Conservation (phyloP, 2,329 filamentous ascomycete species). For the Whalleya microplaca region DNA sequence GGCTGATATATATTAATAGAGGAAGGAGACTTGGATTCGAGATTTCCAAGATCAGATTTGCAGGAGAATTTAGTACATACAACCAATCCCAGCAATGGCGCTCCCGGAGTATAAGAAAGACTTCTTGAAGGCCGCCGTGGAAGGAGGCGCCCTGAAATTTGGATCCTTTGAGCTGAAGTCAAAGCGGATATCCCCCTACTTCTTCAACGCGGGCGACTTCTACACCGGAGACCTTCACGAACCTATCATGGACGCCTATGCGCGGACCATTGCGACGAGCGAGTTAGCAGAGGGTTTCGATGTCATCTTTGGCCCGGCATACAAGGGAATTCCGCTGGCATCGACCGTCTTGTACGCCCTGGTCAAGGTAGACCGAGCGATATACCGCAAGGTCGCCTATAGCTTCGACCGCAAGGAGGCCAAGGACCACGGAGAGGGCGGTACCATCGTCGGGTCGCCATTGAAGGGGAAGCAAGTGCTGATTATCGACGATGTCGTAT, state of each 20-base stretch:
- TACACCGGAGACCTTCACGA: conserved; percentile 78
- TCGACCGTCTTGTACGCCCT: conserved; percentile 78
- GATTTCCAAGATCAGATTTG: not conserved
- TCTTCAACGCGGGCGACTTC: conserved; percentile 95
- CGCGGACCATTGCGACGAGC: conserved; percentile 58
- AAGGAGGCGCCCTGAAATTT: conserved; percentile 74
- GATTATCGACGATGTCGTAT: conserved; percentile 96
- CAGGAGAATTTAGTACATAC: not conserved
- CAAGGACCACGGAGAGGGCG: conserved; percentile 95
- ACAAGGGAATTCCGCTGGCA: conserved; percentile 95
- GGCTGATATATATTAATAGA: not conserved
- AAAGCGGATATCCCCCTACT: conserved; percentile 89
- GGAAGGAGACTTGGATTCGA: not conserved
- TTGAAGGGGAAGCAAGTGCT: conserved; percentile 84
- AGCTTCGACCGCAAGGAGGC: conserved; percentile 95
- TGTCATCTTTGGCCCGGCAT: conserved; percentile 90
- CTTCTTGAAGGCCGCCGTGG: conserved; percentile 72
- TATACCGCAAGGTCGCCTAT: conserved; percentile 75
- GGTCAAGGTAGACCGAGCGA: conserved; percentile 65
- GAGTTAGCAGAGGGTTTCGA: conserved; percentile 64
- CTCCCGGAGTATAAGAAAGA: conserved; percentile 70
- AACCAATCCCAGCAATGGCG: conserved; percentile 41
- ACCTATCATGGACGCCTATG: conserved; percentile 82
- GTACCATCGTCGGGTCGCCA: conserved; percentile 85
- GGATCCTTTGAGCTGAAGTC: conserved; percentile 91